Conservation (phyloP, 305 asterid genomes). For the Andrographis paniculata region DNA sequence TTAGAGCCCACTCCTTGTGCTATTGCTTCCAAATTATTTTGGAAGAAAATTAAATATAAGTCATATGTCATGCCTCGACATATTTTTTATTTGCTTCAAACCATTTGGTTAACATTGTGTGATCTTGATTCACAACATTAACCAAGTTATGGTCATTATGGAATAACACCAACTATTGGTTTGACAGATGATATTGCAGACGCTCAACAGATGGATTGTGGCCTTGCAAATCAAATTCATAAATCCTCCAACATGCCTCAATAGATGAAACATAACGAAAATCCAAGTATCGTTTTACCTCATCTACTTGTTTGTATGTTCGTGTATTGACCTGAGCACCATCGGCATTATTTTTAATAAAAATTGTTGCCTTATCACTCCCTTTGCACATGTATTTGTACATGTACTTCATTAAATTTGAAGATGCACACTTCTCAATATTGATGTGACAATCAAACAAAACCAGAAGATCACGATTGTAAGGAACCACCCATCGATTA, state of each 20-base stretch:
- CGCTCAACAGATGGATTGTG: background rate
- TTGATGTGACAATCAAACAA: no score
- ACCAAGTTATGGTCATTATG: no score
- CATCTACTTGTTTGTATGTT: background rate
- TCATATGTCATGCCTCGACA: background rate
- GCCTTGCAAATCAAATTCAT: background rate
- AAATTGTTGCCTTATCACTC: background rate
- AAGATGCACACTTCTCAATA: no score
- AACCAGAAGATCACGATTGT: no score
- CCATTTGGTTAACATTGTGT: no score
- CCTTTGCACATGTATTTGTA: no score
- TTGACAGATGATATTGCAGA: background rate
- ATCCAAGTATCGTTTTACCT: background rate
- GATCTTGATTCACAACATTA: no score
- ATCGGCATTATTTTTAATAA: background rate
- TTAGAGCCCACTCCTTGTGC: background rate
- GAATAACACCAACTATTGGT: background rate
- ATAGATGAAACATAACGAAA: background rate
- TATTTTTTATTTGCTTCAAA: background rate
- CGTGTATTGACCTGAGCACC: background rate
- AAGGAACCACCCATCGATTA: no score
- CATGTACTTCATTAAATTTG: no score
- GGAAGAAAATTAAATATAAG: background rate
- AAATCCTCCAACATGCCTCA: conserved; percentile 1
- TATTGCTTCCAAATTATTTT: background rate